phyloP scores from a whole-genome alignment of 2,329 filamentous ascomycete species.

The Lithohypha guttulata region DNA sequence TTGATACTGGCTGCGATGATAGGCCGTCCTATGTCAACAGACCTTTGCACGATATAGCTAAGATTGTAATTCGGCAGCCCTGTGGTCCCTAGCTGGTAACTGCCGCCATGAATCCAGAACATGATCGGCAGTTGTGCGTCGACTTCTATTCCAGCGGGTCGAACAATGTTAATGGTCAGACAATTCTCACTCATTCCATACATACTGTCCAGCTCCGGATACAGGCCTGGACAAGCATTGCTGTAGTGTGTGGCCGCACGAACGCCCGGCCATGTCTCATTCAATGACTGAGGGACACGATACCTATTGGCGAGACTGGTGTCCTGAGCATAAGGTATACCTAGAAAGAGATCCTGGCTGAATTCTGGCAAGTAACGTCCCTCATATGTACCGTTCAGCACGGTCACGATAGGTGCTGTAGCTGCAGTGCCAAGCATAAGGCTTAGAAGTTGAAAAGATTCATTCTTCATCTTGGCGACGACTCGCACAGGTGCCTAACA shows the following conservation, averaged over 20 bases:
- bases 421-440: neutral
- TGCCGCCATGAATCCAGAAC: constrained; percentile 32
- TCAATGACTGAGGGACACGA: constrained; percentile 38
- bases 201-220: neutral
- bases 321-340: constrained; percentile 24
- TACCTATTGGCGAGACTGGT: constrained; percentile 45
- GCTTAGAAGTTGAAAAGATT: neutral
- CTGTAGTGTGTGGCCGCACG: constrained; percentile 37
- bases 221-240: constrained; percentile 39
- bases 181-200: constrained; percentile 27
- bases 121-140: constrained; percentile 25
- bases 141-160: constrained; percentile 19
- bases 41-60: constrained; percentile 1
- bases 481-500: no score
- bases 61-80: neutral
- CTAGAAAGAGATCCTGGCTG: constrained; percentile 36
- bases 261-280: constrained; percentile 34
- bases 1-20: constrained; percentile 20
- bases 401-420: constrained; percentile 4
- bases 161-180: constrained; percentile 32
- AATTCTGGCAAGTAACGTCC: constrained; percentile 33
- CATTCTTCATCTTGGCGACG: no score
- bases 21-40: constrained; percentile 11
- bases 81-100: constrained; percentile 32
- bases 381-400: constrained; percentile 38